Evolutionary conservation across 768 basidiomycete species (phyloP).

Genomic region (Podaxis sp.): DNA sequence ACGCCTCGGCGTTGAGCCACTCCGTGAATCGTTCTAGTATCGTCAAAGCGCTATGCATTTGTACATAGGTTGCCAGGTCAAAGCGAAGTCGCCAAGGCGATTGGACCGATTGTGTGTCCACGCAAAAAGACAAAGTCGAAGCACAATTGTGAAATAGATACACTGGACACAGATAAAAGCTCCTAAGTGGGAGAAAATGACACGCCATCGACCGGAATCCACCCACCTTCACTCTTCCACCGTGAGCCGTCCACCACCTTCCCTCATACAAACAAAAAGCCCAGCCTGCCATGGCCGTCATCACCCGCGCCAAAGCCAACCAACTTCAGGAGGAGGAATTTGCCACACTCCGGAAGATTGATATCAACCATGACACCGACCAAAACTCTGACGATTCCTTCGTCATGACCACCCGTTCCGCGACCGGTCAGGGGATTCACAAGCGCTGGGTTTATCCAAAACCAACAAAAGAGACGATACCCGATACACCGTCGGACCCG

Average conservation of each 20-base stretch:
- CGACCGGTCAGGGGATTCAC: not conserved
- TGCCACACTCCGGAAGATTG: not conserved
- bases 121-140: not conserved
- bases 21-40: not conserved
- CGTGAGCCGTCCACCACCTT: not conserved
- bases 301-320: not conserved
- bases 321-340: slow-evolving; percentile 4
- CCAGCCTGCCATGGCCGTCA: not conserved
- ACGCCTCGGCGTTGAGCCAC: not conserved
- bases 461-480: not conserved
- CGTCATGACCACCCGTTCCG: not conserved
- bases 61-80: not conserved
- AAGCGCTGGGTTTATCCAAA: not conserved
- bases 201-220: not conserved
- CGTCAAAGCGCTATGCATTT: not conserved
- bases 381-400: not conserved
- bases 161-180: not conserved
- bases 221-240: not conserved
- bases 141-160: not conserved
- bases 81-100: not conserved
- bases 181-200: not conserved
- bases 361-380: not conserved
- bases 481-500: not conserved
- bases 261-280: not conserved
- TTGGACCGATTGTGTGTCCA: not conserved